These are phyloP conservation scores for Cytospora mali DNA, from an alignment of 2,329 filamentous ascomycete species.

Conservation along the genomic window DNA sequence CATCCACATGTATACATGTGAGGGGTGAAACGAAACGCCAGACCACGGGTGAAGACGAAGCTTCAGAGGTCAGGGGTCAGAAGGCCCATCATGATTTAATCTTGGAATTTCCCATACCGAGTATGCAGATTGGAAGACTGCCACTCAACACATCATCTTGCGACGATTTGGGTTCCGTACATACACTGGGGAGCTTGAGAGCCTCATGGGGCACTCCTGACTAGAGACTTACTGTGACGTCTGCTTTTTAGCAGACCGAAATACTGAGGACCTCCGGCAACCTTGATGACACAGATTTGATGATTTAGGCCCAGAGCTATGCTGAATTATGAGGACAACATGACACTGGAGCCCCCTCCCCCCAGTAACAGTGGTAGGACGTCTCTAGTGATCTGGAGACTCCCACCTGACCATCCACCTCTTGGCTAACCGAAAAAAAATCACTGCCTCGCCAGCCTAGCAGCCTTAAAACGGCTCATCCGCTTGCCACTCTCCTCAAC, in stretches of 20 bases:
- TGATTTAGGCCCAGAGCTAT: neutral
- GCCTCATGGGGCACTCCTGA: neutral
- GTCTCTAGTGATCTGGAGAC: neutral
- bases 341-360: no score
- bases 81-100: slow-evolving; percentile 58
- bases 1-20: slow-evolving; percentile 46
- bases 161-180: slow-evolving; percentile 49
- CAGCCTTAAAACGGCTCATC: slow-evolving; percentile 75
- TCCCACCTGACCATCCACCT: neutral
- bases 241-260: neutral
- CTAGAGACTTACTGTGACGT: neutral
- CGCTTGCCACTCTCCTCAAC: slow-evolving; percentile 63
- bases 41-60: slow-evolving; percentile 43
- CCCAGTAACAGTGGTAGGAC: neutral
- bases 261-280: neutral
- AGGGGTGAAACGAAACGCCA: slow-evolving; percentile 67
- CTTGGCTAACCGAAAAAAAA: neutral
- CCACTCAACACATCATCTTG: slow-evolving; percentile 49
- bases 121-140: slow-evolving; percentile 55
- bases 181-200: neutral
- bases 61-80: slow-evolving; percentile 54
- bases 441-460: slow-evolving; percentile 59
- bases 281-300: neutral
- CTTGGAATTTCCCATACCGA: slow-evolving; percentile 59
- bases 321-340: neutral